These are phyloP conservation scores for Ophiocordyceps australis DNA, from an alignment of 2,329 filamentous ascomycete species.

Conservation along the genomic window DNA sequence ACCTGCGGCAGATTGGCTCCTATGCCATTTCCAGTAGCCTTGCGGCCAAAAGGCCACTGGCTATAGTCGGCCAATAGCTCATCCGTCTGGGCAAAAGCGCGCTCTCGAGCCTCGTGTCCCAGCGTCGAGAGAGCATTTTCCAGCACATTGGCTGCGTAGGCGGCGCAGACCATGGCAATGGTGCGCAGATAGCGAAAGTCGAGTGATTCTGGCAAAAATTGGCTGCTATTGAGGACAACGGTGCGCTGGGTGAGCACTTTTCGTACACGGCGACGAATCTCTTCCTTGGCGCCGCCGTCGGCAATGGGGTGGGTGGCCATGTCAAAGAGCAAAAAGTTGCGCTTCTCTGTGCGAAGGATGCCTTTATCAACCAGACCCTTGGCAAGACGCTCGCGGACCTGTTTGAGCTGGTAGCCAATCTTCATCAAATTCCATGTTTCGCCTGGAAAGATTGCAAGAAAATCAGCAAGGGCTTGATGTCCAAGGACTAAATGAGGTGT, in stretches of 20 bases:
- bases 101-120: slow-evolving; percentile 82
- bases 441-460: slow-evolving; percentile 32
- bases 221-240: slow-evolving; percentile 68
- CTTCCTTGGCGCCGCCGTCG: slow-evolving; percentile 91
- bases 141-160: slow-evolving; percentile 92
- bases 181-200: slow-evolving; percentile 89
- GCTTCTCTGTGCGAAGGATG: slow-evolving; percentile 94
- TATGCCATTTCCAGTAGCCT: slow-evolving; percentile 63
- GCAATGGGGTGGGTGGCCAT: slow-evolving; percentile 98
- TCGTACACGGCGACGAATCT: slow-evolving; percentile 82
- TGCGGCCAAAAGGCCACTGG: slow-evolving; percentile 88
- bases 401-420: slow-evolving; percentile 98
- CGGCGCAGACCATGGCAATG: slow-evolving; percentile 90
- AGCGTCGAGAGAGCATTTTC: slow-evolving; percentile 93
- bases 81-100: slow-evolving; percentile 92
- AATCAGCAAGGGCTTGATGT: neutral
- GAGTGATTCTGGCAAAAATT: slow-evolving; percentile 84
- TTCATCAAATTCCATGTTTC: slow-evolving; percentile 99
- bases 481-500: neutral
- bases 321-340: slow-evolving; percentile 98
- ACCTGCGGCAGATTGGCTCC: slow-evolving; percentile 84
- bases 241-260: slow-evolving; percentile 88
- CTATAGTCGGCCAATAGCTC: slow-evolving; percentile 91
- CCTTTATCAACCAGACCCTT: slow-evolving; percentile 98
- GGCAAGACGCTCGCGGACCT: slow-evolving; percentile 90